Evolutionary conservation across 225 moss, liverwort and hornwort species (phyloP).

Genomic region (Polytrichum commune): DNA sequence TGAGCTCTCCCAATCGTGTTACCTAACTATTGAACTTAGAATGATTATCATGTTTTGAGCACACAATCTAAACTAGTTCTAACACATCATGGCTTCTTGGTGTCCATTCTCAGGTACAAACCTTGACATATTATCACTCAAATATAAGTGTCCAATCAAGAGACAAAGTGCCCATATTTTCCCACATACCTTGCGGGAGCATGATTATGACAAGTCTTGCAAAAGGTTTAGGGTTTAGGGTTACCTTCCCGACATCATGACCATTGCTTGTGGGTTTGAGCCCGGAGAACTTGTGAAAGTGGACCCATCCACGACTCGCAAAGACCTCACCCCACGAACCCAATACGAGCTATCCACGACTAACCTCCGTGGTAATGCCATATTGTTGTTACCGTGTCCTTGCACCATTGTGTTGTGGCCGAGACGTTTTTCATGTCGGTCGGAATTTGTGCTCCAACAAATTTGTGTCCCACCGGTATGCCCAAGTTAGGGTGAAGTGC

Average conservation of each 20-base stretch:
- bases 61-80: not conserved
- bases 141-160: too few species aligned
- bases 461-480: not conserved
- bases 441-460: not conserved
- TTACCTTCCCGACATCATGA: constrained; percentile 50
- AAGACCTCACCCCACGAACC: constrained; percentile 14
- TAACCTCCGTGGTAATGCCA: constrained; percentile 56
- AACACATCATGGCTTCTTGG: too few species aligned
- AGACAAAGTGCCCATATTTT: too few species aligned
- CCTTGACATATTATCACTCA: too few species aligned
- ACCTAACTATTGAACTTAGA: too few species aligned
- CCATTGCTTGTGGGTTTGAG: constrained; percentile 41
- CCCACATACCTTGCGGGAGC: not conserved
- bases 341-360: constrained; percentile 28
- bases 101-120: not conserved
- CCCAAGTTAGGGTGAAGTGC: constrained; percentile 21
- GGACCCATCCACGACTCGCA: constrained; percentile 41
- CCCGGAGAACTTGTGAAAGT: constrained; percentile 34
- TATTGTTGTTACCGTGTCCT: constrained; percentile 42
- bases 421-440: not conserved
- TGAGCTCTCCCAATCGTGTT: too few species aligned
- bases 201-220: not conserved
- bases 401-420: constrained; percentile 29
- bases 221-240: not conserved
- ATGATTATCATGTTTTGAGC: too few species aligned